Evolutionary conservation across 2,329 filamentous ascomycete genomes (phyloP), one percentile per base, ranked within the genome.

Genomic region (Aspergillus tubingensis): DNA sequence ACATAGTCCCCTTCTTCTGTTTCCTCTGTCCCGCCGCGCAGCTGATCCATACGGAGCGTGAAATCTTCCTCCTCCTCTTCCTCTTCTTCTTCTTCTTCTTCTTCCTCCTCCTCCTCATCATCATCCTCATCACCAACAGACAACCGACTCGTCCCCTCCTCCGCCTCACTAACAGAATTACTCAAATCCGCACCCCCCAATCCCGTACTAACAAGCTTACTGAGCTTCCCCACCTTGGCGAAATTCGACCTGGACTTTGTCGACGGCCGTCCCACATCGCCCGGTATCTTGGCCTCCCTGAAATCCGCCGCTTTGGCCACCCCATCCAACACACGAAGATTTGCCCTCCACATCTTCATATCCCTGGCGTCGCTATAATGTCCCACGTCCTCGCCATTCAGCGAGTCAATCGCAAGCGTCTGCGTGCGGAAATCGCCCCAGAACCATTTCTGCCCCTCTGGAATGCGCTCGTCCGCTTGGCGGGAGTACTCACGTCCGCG

Each of bases 351-450:
- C 61, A 77, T 77, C 51, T 76, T 76, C 0, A 79, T 71, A 59
- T 83, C 75, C 7, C 82, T 77, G 7, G 77, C 70, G 0, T 73
- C 74, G 55, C 83, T 80, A 43, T 77, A 79, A 19, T 74, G 72
- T 0, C 82, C 78, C 5, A 84, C 80, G 30, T 84, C 82, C 1
- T 80, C 67, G 1, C 82, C 82, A 61, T 86, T 87, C 39, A 87
- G 71, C 3, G 80, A 80, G 27, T 81, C 80, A 5, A 88, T 67
- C 27, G 83, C 83, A 0, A 88, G 77, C 0, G 84, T 82, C 51
- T 87, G 81, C 0, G 81, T 80, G 1, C 86, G 79, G 21, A 77
- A 77, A 55, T 88, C 85, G 0, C 79, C 84, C 81, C 83, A 86
- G 69, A 82, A 85, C 85, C 85, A 88, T 0, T 74, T 71, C 25